Evolutionary conservation across 2,329 filamentous ascomycete species (phyloP).

Genomic region (Hysterium pulicare): DNA sequence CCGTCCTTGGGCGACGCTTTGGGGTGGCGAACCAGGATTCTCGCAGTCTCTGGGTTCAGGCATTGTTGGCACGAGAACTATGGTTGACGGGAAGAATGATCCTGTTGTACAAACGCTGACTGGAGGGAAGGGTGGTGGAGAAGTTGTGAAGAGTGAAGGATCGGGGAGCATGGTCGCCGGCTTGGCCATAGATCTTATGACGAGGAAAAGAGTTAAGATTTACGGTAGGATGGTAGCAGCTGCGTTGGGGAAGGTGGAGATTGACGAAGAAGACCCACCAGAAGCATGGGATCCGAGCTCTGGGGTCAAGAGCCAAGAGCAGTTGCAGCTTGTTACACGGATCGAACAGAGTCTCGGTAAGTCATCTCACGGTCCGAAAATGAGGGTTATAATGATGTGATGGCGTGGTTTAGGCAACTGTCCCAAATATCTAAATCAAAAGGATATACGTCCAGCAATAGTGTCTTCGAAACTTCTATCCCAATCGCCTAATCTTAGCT

Average conservation of each 20-base stretch:
- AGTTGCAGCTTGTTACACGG: conserved; percentile 61
- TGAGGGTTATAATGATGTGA: conserved; percentile 1
- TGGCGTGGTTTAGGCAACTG: conserved; percentile 60
- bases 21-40: conserved; percentile 72
- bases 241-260: conserved; percentile 42
- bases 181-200: conserved; percentile 62
- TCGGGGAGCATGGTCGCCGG: conserved; percentile 57
- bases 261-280: conserved; percentile 25
- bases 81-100: conserved; percentile 61
- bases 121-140: conserved; percentile 44
- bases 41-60: conserved; percentile 59
- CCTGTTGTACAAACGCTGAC: conserved; percentile 67
- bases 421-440: conserved; percentile 82
- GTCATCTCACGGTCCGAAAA: conserved; percentile 10
- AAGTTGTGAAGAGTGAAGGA: conserved; percentile 38
- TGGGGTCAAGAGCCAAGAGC: conserved; percentile 18
- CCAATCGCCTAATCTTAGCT: conserved; percentile 47
- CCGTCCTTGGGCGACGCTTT: conserved; percentile 72
- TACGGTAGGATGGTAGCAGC: conserved; percentile 67
- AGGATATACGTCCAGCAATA: conserved; percentile 55
- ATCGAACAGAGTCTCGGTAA: conserved; percentile 66
- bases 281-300: conserved; percentile 6
- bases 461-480: conserved; percentile 54
- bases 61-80: conserved; percentile 61
- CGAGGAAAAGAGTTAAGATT: conserved; percentile 69